Conservation (phyloP, 768 basidiomycete species). For the Leccinum subgranulosum region DNA sequence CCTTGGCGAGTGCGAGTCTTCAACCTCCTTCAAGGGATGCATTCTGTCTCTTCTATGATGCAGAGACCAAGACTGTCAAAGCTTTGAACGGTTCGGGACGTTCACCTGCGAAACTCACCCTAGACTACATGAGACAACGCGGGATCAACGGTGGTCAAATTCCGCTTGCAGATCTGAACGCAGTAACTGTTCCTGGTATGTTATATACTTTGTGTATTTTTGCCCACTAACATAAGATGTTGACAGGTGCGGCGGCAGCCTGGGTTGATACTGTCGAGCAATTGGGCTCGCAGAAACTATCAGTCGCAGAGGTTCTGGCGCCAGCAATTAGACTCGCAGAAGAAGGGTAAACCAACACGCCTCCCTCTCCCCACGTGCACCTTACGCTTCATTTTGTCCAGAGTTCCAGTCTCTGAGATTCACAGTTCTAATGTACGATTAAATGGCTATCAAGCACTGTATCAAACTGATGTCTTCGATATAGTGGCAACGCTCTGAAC, state of each 20-base stretch:
- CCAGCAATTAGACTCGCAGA: conserved; percentile 93
- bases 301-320: conserved; percentile 67
- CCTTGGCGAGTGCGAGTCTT: conserved; percentile 9
- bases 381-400: conserved; percentile 26
- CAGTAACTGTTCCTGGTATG: conserved; percentile 84
- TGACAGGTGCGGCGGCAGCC: conserved; percentile 82
- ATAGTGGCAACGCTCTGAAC: conserved; percentile 52
- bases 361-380: background rate
- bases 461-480: conserved; percentile 6
- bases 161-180: conserved; percentile 77
- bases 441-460: background rate
- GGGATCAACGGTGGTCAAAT: conserved; percentile 71
- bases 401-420: conserved; percentile 86
- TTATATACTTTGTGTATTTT: background rate
- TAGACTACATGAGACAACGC: conserved; percentile 66
- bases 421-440: conserved; percentile 53
- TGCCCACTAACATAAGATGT: conserved; percentile 17
- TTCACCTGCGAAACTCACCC: conserved; percentile 73
- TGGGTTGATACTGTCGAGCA: conserved; percentile 88
- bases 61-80: conserved; percentile 74
- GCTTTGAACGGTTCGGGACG: conserved; percentile 92
- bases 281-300: conserved; percentile 70
- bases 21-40: conserved; percentile 55
- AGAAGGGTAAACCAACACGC: conserved; percentile 60
- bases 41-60: conserved; percentile 92